Conservation (phyloP, 495 filamentous ascomycete genomes). For the Astrocystis sublimbata region DNA sequence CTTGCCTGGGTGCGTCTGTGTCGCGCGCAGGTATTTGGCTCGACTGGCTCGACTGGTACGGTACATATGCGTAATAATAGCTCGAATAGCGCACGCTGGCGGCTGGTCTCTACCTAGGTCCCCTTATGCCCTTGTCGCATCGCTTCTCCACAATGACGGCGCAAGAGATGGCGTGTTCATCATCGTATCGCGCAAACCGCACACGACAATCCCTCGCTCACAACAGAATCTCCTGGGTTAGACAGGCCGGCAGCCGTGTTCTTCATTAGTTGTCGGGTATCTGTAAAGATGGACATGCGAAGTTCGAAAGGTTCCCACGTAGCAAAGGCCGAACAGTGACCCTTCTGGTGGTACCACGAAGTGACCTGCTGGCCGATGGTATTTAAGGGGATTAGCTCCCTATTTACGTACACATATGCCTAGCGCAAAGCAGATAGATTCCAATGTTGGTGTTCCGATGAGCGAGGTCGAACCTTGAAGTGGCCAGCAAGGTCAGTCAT, state of each 20-base stretch:
- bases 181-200: conserved; percentile 14
- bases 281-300: neutral
- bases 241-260: neutral
- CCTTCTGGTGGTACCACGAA: neutral
- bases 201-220: neutral
- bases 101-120: no score
- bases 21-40: conserved; percentile 12
- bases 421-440: conserved; percentile 1
- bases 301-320: neutral
- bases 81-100: neutral
- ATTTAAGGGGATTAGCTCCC: conserved; percentile 22
- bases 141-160: conserved; percentile 19
- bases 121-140: conserved; percentile 15
- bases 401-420: neutral
- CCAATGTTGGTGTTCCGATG: conserved; percentile 30
- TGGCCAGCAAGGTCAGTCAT: conserved; percentile 22
- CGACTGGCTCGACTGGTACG: no score
- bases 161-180: conserved; percentile 19
- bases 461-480: conserved; percentile 28
- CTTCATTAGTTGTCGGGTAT: neutral
- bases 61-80: neutral
- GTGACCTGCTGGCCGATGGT: conserved; percentile 27
- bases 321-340: neutral
- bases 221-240: neutral
- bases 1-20: neutral